These are phyloP conservation scores for Hibiscus syriacus DNA, from an alignment of 345 rosid species.

Conservation along the genomic window DNA sequence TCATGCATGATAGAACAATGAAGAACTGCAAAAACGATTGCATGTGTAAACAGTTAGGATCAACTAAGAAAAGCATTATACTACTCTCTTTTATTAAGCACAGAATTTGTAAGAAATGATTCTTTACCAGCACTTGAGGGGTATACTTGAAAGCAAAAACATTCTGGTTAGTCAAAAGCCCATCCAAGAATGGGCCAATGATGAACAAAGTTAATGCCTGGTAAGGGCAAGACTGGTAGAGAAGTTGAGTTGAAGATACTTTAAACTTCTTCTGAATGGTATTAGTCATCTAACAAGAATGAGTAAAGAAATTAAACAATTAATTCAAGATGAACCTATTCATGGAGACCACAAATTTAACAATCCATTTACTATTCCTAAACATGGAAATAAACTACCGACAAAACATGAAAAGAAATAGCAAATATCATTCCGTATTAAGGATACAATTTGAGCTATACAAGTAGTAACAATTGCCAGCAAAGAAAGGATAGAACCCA, in stretches of 20 bases:
- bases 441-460: slow-evolving; percentile 98
- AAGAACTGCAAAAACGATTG: slow-evolving; percentile 72
- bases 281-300: slow-evolving; percentile 76
- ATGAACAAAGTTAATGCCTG: slow-evolving; percentile 92
- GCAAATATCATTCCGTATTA: slow-evolving; percentile 15
- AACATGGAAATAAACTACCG: slow-evolving; percentile 3
- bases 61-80: no score
- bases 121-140: slow-evolving; percentile 87
- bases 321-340: not conserved
- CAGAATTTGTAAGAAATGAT: not conserved
- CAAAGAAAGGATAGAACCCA: slow-evolving; percentile 84
- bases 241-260: slow-evolving; percentile 96
- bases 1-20: slow-evolving; percentile 94
- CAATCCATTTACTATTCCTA: slow-evolving; percentile 10
- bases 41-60: slow-evolving; percentile 9
- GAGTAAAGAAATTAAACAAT: slow-evolving; percentile 44
- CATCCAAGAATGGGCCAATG: slow-evolving; percentile 88
- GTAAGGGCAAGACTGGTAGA: slow-evolving; percentile 97
- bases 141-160: slow-evolving; percentile 97
- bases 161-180: slow-evolving; percentile 76
- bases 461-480: slow-evolving; percentile 95
- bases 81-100: no score
- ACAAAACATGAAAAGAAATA: slow-evolving; percentile 8
- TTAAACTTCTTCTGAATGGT: slow-evolving; percentile 99
- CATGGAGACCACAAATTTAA: not conserved